Conservation (phyloP, 2,329 filamentous ascomycete genomes). For the Ophiostoma pallidulum region DNA sequence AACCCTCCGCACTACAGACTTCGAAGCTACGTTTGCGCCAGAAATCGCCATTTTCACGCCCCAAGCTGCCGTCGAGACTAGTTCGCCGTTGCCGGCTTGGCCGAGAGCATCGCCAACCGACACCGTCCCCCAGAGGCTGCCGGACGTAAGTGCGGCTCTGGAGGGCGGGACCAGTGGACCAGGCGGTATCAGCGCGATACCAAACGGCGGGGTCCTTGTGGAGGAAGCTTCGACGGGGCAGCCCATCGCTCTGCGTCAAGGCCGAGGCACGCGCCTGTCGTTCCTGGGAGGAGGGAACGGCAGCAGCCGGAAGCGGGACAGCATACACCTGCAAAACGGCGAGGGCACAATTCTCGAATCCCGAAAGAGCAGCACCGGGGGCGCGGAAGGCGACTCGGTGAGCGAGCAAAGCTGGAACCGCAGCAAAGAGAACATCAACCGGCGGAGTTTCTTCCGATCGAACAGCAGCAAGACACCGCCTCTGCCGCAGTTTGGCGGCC, state of each 20-base stretch:
- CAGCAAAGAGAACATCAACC: slow-evolving; percentile 27
- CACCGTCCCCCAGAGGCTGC: slow-evolving; percentile 23
- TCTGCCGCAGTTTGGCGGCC: not conserved
- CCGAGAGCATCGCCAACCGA: slow-evolving; percentile 37
- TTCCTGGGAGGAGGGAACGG: slow-evolving; percentile 41
- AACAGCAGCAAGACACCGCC: slow-evolving; percentile 6
- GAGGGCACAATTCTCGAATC: slow-evolving; percentile 7
- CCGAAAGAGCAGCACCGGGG: slow-evolving; percentile 14
- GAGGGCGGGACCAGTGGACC: slow-evolving; percentile 20
- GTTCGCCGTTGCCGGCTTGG: slow-evolving; percentile 35
- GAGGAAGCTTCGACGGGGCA: slow-evolving; percentile 43
- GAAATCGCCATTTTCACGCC: slow-evolving; percentile 55
- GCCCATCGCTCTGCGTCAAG: slow-evolving; percentile 40
- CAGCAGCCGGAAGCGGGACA: slow-evolving; percentile 16
- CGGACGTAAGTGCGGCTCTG: slow-evolving; percentile 26
- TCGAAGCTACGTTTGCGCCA: slow-evolving; percentile 52
- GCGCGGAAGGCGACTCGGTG: slow-evolving; percentile 22
- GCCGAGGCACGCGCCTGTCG: slow-evolving; percentile 45
- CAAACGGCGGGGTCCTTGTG: not conserved
- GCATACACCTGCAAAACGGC: slow-evolving; percentile 12
- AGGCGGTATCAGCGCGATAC: slow-evolving; percentile 6
- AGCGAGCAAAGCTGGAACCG: slow-evolving; percentile 18
- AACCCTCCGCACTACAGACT: slow-evolving; percentile 37
- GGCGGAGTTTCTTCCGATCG: slow-evolving; percentile 36
- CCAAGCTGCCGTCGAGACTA: slow-evolving; percentile 32